Conservation (phyloP, 371 early-diverging fungal genomes). For the Lichtheimia hyalospora region DNA sequence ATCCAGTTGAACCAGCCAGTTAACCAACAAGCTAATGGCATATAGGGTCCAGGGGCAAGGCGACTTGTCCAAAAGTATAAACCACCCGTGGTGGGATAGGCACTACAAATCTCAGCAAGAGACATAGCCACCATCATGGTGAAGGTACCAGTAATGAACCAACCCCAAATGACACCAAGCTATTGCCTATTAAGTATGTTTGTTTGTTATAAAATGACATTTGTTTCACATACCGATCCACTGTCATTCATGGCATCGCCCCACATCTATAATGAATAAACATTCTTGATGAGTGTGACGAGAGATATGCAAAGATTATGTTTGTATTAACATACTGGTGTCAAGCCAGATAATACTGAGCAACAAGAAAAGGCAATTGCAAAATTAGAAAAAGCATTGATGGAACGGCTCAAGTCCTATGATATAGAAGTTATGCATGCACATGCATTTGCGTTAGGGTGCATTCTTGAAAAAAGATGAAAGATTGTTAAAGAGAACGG, state of each 20-base stretch:
- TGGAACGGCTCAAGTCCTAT: slow-evolving; percentile 66
- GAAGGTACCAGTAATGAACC: slow-evolving; percentile 60
- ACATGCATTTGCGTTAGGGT: no score
- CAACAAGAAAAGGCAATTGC: slow-evolving; percentile 65
- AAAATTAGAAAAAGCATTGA: slow-evolving; percentile 64
- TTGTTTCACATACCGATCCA: slow-evolving; percentile 25
- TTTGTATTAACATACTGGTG: slow-evolving; percentile 35
- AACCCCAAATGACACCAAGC: slow-evolving; percentile 72
- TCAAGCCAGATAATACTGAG: slow-evolving; percentile 61
- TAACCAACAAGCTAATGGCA: slow-evolving; percentile 63
- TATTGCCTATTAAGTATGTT: slow-evolving; percentile 6
- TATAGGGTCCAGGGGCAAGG: slow-evolving; percentile 55
- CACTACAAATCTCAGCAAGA: slow-evolving; percentile 75
- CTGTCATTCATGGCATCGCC: slow-evolving; percentile 60
- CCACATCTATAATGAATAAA: slow-evolving; percentile 37
- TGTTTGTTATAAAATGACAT: no score
- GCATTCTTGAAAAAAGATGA: no score
- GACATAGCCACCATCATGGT: slow-evolving; percentile 64
- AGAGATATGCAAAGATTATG: background rate
- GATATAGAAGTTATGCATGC: background rate
- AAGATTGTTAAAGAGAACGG: background rate
- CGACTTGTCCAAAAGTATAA: slow-evolving; percentile 69
- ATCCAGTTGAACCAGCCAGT: slow-evolving; percentile 69
- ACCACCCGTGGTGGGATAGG: slow-evolving; percentile 74
- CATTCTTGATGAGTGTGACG: background rate